Percentiles rank a stretch among this genome's conserved stretches.
phyloP scores from a whole-genome alignment of 495 filamentous ascomycete species.

The Aspergillus taichungensis region DNA sequence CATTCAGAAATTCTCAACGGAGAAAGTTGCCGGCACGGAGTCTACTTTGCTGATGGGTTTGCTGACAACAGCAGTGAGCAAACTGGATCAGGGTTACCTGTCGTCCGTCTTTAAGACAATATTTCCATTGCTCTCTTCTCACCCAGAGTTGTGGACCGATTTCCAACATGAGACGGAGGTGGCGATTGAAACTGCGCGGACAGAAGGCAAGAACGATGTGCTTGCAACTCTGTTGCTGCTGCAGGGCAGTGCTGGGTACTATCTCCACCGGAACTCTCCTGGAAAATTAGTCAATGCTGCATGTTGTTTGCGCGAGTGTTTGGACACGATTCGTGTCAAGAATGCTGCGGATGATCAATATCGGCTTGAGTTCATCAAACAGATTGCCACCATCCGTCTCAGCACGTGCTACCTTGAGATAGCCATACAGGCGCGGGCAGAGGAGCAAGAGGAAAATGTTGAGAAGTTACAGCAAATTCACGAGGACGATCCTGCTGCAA shows the following conservation, averaged over 20 bases:
- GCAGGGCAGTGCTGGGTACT: slow-evolving; percentile 2
- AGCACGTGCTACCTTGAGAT: no score
- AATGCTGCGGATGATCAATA: background rate
- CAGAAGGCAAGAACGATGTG: background rate
- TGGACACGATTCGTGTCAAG: background rate
- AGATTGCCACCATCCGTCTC: no score
- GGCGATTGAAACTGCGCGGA: slow-evolving; percentile 1
- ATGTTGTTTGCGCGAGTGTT: slow-evolving; percentile 1
- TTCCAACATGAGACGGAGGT: background rate
- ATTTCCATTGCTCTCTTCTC: background rate
- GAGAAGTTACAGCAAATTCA: no score
- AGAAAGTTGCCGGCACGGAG: slow-evolving; percentile 1
- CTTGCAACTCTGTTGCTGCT: background rate
- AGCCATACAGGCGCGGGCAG: no score
- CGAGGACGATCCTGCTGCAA: background rate
- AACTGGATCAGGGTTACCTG: background rate
- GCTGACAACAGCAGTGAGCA: background rate
- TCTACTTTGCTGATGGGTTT: background rate
- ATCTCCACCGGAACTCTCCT: background rate
- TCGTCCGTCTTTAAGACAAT: background rate
- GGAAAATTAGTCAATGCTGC: background rate
- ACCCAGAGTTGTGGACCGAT: slow-evolving; percentile 2
- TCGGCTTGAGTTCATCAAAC: no score
- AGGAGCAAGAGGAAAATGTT: no score
- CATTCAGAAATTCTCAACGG: slow-evolving; percentile 1